phyloP scores from a whole-genome alignment of 805 yeast genomes.

The Lachancea mirantina region DNA sequence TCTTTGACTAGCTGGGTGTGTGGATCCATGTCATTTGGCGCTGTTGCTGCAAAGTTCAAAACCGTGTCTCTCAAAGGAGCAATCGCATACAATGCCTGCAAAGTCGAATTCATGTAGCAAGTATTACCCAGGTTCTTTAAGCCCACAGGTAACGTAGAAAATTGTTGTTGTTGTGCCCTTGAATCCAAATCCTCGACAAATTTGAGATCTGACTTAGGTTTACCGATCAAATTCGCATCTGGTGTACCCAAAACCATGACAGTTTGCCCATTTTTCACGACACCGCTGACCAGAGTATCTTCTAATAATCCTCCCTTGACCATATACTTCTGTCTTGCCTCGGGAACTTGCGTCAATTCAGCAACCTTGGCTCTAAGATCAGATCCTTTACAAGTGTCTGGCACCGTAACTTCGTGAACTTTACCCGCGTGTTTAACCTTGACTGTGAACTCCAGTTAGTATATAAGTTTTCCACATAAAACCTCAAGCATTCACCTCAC shows the following conservation, averaged over 20 bases:
- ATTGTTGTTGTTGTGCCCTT: slow-evolving; percentile 28
- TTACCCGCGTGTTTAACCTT: slow-evolving; percentile 64
- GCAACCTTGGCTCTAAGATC: slow-evolving; percentile 62
- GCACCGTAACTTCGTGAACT: slow-evolving; percentile 41
- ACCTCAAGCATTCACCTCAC: not conserved
- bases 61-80: slow-evolving; percentile 63
- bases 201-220: slow-evolving; percentile 47
- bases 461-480: not conserved
- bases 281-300: slow-evolving; percentile 38
- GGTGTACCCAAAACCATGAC: slow-evolving; percentile 93
- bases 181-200: slow-evolving; percentile 64
- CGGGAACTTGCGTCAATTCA: slow-evolving; percentile 74
- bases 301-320: slow-evolving; percentile 81
- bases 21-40: slow-evolving; percentile 21
- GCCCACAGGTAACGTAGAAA: slow-evolving; percentile 70
- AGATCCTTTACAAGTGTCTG: slow-evolving; percentile 34
- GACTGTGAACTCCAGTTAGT: slow-evolving; percentile 14
- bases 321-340: slow-evolving; percentile 81
- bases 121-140: slow-evolving; percentile 93
- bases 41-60: slow-evolving; percentile 38
- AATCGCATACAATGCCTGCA: slow-evolving; percentile 81
- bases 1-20: slow-evolving; percentile 41
- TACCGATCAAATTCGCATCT: slow-evolving; percentile 47
- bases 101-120: slow-evolving; percentile 83
- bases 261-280: slow-evolving; percentile 55